Conservation (phyloP, 495 filamentous ascomycete species). For the Corynascus novoguineensis region DNA sequence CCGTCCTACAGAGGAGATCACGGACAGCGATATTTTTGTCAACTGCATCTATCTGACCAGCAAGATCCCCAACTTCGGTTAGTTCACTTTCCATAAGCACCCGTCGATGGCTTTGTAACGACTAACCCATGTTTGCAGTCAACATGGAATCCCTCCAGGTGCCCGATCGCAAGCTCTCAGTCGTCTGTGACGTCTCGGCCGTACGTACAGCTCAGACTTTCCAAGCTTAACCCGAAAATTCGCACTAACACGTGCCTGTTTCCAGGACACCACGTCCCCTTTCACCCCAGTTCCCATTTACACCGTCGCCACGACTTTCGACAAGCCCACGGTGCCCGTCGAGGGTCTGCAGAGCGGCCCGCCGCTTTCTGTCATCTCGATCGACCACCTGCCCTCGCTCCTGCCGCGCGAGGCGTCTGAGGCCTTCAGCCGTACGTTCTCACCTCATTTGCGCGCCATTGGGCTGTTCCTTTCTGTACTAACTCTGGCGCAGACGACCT, state of each 20-base stretch:
- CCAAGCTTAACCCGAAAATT: slow-evolving; percentile 47
- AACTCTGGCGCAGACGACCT: slow-evolving; percentile 45
- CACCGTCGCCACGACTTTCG: slow-evolving; percentile 72
- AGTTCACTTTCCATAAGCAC: neutral
- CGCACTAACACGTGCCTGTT: neutral
- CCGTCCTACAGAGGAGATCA: slow-evolving; percentile 59
- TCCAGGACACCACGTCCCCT: slow-evolving; percentile 56
- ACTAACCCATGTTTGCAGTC: slow-evolving; percentile 37
- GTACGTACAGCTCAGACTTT: slow-evolving; percentile 53
- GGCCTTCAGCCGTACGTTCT: slow-evolving; percentile 56
- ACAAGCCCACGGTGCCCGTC: slow-evolving; percentile 75
- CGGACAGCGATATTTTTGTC: slow-evolving; percentile 74
- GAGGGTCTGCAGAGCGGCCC: slow-evolving; percentile 49
- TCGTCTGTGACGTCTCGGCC: slow-evolving; percentile 83
- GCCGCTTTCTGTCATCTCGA: slow-evolving; percentile 71
- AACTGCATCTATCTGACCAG: slow-evolving; percentile 84
- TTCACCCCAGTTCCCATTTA: slow-evolving; percentile 73
- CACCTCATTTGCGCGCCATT: neutral
- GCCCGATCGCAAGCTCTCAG: slow-evolving; percentile 67
- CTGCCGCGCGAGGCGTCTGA: slow-evolving; percentile 84
- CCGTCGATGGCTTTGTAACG: neutral
- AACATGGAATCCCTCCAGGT: slow-evolving; percentile 60
- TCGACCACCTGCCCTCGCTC: slow-evolving; percentile 86
- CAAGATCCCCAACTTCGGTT: slow-evolving; percentile 35
- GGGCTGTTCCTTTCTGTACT: too few relatives aligned